Evolutionary conservation across 202 grass and related monocot genomes (phyloP), one percentile per base, ranked within the genome.

Genomic region (Carex arenaria): DNA sequence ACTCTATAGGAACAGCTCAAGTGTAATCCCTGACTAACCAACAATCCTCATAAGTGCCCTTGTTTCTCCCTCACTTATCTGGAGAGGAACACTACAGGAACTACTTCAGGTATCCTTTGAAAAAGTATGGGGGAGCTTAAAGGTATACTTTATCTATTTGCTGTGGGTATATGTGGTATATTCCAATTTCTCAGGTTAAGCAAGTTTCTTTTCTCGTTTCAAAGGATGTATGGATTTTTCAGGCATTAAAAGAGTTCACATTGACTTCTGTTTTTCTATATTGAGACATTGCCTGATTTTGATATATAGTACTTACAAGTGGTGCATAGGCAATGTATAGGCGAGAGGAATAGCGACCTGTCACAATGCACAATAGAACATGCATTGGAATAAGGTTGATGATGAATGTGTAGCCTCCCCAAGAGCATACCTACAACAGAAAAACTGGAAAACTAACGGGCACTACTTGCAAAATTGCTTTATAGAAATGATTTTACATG

Each of bases 401-500:
- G 78, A 99, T 99, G 88, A 99, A 99, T 73, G 97, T 99, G 87
- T 99, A 99, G 45, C 97, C 97, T 90, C 97, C 97, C 97, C 97
- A 99, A 60, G 97, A 99, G 64, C 97, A 99, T 61, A 99, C 97
- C 97, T 99, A 66, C 2, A 90, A 89, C 88, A 84, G 57, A 38
- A 14, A 77, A 87, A 47, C 31, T 64, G 36, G 28, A 23, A 17
- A 68, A 57, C 65, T 53, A 34, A 10, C 7, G 30, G 54, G 31
- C 54, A 55, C 7, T 84, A 71, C 40, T 61, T 68, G 7, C 0
- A 87, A 83, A 63, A 87, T 86, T 88, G 67, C 83, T 85, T 83
- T 52, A 15, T 45, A 83, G 63, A 83, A 81, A 81, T 83, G 59
- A 57, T 67, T 53, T n/a, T 74, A 89, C 61, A 57, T 61, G 38